phyloP scores from a whole-genome alignment of 2,329 filamentous ascomycete species.

The Cladosporium sp. region DNA sequence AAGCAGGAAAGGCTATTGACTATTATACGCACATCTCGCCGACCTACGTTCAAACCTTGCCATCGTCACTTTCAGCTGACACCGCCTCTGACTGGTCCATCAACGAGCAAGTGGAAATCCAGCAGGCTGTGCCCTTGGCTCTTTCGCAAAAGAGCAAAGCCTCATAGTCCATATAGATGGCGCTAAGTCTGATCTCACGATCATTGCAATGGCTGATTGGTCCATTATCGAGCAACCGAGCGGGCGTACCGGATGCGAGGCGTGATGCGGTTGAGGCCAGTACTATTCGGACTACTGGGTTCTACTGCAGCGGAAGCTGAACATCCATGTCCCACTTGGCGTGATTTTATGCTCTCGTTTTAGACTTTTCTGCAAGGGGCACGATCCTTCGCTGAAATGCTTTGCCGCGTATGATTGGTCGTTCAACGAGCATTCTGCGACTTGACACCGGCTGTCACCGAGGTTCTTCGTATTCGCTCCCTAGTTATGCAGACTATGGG shows the following conservation, averaged over 20 bases:
- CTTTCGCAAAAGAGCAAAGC: background rate
- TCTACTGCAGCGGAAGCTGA: no score
- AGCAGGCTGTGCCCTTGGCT: background rate
- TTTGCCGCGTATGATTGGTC: conserved; percentile 3
- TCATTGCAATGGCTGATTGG: background rate
- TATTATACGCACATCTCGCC: no score
- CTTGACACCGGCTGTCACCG: background rate
- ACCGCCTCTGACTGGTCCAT: conserved; percentile 4
- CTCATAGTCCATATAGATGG: no score
- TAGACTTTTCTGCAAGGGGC: conserved; percentile 2
- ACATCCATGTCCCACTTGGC: no score
- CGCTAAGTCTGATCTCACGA: background rate
- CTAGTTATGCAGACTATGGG: background rate
- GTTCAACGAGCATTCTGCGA: background rate
- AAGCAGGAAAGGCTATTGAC: no score
- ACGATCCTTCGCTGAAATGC: background rate
- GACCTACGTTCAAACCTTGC: no score
- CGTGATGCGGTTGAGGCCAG: background rate
- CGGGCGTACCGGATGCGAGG: background rate
- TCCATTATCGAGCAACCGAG: background rate
- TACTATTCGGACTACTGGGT: no score
- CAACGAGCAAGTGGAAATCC: conserved; percentile 4
- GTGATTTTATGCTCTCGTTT: background rate
- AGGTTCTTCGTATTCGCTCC: conserved; percentile 1
- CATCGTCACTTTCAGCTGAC: background rate